A percentile compares a stretch with the other conserved stretches of the same genome.
Conservation (phyloP, 1,284 basidiomycete genomes). For the Cerrena zonata region DNA sequence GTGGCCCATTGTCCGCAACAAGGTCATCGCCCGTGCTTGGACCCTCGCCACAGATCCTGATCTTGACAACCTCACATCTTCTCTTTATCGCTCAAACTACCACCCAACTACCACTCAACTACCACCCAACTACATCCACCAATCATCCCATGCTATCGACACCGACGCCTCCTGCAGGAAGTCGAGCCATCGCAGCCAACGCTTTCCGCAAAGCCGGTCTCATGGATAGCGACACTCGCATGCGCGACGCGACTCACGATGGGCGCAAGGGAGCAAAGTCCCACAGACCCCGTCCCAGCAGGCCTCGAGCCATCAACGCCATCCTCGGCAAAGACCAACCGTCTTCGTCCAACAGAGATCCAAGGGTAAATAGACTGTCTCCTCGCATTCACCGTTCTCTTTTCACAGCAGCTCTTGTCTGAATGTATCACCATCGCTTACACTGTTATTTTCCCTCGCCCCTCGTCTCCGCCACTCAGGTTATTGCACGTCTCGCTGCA, state of each 20-base stretch:
- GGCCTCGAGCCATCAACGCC: constrained; percentile 51
- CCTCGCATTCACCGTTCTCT: constrained; percentile 21
- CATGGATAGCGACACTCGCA: constrained; percentile 64
- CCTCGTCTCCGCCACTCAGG: no score
- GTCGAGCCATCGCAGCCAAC: constrained; percentile 49
- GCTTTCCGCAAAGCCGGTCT: constrained; percentile 65
- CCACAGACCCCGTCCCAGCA: constrained; percentile 52
- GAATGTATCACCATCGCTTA: constrained; percentile 36
- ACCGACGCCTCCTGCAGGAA: constrained; percentile 39
- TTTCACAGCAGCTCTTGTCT: constrained; percentile 24
- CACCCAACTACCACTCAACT: constrained; percentile 7
- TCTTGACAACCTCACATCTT: background rate
- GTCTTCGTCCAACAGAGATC: constrained; percentile 37
- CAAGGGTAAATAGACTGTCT: constrained; percentile 59
- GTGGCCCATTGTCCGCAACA: background rate
- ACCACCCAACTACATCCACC: no score
- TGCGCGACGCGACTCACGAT: constrained; percentile 64
- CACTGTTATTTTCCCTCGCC: constrained; percentile 27
- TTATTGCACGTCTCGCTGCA: constrained; percentile 29
- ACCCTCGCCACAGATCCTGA: background rate
- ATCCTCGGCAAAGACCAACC: constrained; percentile 45
- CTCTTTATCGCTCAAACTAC: constrained; percentile 5
- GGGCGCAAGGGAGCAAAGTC: constrained; percentile 56
- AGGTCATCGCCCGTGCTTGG: background rate
- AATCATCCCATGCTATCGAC: constrained; percentile 40